These are phyloP conservation scores for Tubosaeta brunneosetosa DNA, from an alignment of 768 basidiomycete species.

Conservation along the genomic window DNA sequence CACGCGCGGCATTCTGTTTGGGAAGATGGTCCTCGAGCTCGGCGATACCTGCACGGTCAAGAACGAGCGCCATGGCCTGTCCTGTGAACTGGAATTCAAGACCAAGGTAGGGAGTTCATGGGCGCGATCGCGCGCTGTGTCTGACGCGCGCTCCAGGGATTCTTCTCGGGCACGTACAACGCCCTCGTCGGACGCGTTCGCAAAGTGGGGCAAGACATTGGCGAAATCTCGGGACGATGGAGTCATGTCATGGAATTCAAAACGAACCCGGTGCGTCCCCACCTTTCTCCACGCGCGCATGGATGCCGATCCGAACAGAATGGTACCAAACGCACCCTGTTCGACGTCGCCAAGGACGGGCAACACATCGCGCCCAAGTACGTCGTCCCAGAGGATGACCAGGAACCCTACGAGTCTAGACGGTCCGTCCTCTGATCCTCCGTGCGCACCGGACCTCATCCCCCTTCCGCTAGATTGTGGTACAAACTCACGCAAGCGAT, in stretches of 20 bases:
- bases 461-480: constrained; percentile 59
- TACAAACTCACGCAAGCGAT: constrained; percentile 80
- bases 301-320: constrained; percentile 36
- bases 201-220: constrained; percentile 57
- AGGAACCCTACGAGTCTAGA: constrained; percentile 88
- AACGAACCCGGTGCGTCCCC: constrained; percentile 50
- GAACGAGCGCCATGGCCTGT: constrained; percentile 71
- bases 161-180: constrained; percentile 97
- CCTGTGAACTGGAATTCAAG: constrained; percentile 92
- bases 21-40: constrained; percentile 94
- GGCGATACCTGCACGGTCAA: constrained; percentile 84
- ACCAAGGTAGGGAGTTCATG: constrained; percentile 62
- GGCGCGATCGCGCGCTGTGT: background rate
- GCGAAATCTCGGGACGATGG: constrained; percentile 90
- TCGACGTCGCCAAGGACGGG: constrained; percentile 78
- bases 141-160: constrained; percentile 52
- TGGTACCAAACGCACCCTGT: constrained; percentile 69
- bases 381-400: constrained; percentile 80
- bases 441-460: background rate
- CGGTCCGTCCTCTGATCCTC: constrained; percentile 42
- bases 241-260: constrained; percentile 85
- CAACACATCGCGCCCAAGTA: constrained; percentile 72
- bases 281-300: no score
- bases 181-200: constrained; percentile 79
- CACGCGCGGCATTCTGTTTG: constrained; percentile 80